Conservation (phyloP, 2,329 filamentous ascomycete species). For the Fusarium staphyleae region DNA sequence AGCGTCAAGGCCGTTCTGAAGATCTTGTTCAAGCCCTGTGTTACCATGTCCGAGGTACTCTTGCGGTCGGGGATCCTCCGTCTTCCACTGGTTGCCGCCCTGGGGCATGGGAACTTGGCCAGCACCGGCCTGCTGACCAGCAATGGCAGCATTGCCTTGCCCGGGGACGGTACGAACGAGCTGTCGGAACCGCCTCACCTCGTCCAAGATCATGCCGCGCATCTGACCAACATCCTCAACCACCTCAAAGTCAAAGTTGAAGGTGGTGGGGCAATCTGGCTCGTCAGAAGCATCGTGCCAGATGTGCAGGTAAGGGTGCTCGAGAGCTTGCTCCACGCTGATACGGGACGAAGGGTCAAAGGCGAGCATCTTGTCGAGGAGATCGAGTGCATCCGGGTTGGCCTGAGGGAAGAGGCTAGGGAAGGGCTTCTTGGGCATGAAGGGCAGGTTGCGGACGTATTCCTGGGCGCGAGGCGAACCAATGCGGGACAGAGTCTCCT, state of each 20-base stretch:
- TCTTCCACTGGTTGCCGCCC: constrained; percentile 61
- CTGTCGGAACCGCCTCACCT: constrained; percentile 85
- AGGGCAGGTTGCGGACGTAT: constrained; percentile 95
- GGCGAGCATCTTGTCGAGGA: constrained; percentile 95
- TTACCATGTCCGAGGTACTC: constrained; percentile 59
- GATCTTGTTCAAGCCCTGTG: constrained; percentile 63
- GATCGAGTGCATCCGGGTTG: constrained; percentile 93
- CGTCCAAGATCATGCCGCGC: constrained; percentile 96
- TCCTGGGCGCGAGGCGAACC: constrained; percentile 95
- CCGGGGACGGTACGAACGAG: constrained; percentile 61
- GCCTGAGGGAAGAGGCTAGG: constrained; percentile 87
- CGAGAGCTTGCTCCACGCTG: constrained; percentile 91
- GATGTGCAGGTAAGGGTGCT: constrained; percentile 95
- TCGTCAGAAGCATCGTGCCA: constrained; percentile 99
- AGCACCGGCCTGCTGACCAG: constrained; percentile 48
- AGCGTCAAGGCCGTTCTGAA: constrained; percentile 56
- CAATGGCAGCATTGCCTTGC: constrained; percentile 42
- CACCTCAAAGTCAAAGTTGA: constrained; percentile 99
- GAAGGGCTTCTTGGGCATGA: constrained; percentile 94
- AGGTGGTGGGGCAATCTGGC: constrained; percentile 89
- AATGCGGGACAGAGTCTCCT: constrained; percentile 92
- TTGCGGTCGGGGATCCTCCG: constrained; percentile 66
- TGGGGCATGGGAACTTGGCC: constrained; percentile 61
- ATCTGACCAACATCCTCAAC: constrained; percentile 94
- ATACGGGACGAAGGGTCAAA: constrained; percentile 96